Percentiles rank a stretch among this genome's conserved stretches.
Evolutionary conservation across 1,284 basidiomycete genomes (phyloP).

Genomic region (Ustilago nuda): DNA sequence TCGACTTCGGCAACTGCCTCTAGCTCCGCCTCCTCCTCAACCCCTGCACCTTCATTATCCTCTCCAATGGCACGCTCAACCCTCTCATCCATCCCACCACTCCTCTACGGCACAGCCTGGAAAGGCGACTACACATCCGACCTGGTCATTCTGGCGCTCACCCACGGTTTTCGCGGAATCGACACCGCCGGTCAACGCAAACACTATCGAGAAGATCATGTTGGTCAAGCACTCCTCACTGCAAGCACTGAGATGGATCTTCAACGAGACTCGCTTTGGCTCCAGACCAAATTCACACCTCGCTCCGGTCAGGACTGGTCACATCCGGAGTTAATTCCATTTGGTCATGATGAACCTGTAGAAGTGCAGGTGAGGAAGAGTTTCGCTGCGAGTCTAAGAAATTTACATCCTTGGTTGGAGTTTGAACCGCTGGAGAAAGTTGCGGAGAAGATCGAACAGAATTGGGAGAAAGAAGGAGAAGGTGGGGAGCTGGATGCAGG

Average conservation of each 20-base stretch:
- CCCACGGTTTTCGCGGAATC: slow-evolving; percentile 62
- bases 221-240: slow-evolving; percentile 54
- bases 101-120: slow-evolving; percentile 68
- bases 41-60: background rate
- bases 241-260: slow-evolving; percentile 47
- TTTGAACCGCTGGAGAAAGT: slow-evolving; percentile 35
- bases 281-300: slow-evolving; percentile 67
- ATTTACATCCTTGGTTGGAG: slow-evolving; percentile 53
- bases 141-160: slow-evolving; percentile 58
- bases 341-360: slow-evolving; percentile 40
- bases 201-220: slow-evolving; percentile 66
- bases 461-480: slow-evolving; percentile 9
- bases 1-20: slow-evolving; percentile 18
- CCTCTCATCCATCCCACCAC: slow-evolving; percentile 40
- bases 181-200: slow-evolving; percentile 66
- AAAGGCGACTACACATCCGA: slow-evolving; percentile 57
- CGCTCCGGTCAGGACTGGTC: slow-evolving; percentile 59
- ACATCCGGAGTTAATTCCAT: slow-evolving; percentile 49
- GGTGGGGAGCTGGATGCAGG: slow-evolving; percentile 27
- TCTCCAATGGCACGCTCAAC: slow-evolving; percentile 22
- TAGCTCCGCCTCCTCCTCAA: slow-evolving; percentile 5
- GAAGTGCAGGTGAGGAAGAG: slow-evolving; percentile 54
- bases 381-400: slow-evolving; percentile 42
- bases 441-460: slow-evolving; percentile 15
- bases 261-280: slow-evolving; percentile 53